Evolutionary conservation across 1,284 basidiomycete species (phyloP), one percentile per base, ranked within the genome.

Genomic region (Chiua sp.): DNA sequence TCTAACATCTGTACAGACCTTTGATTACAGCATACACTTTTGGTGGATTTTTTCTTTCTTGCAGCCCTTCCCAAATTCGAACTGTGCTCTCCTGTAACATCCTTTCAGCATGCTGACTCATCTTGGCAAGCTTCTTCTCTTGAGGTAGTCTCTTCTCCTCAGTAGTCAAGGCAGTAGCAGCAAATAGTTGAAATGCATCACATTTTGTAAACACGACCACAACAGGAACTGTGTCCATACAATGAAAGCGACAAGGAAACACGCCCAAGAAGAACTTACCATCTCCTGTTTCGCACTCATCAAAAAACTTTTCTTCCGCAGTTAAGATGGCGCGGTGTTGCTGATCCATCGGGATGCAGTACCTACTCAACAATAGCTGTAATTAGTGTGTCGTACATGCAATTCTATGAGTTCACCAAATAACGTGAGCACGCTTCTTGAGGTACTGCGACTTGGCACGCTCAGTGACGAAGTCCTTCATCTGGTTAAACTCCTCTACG

Each of bases 151-250:
- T n/a, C n/a, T n/a, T n/a, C n/a, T n/a, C n/a, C n/a, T n/a, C 15
- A 28, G 35, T 15, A 18, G 4, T 39, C 2, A 52, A 37, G n/a
- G 28, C 16, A 3, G 26, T 20, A 30, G 22, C 28, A 30, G 51
- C 51, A 13, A 30, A 8, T 1, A 28, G 20, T 13, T 4, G 8
- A 7, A 53, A n/a, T 30, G 39, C 51, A 53, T 53, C 51, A 53
- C 51, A 53, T 30, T 53, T 53, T 6, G 51, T 53, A 15, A 53
- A 44, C 23, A 53, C 51, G n/a, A 53, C 39, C 18, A 53, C 51
- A 37, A 53, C 51, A 32, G 51, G 51, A 3, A 53, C 51, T 53
- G 28, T n/a, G n/a, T n/a, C n/a, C n/a, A n/a, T n/a, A n/a, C n/a
- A n/a, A n/a, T n/a, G n/a, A n/a, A n/a, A n/a, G n/a, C n/a, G n/a